Evolutionary conservation across 2,329 filamentous ascomycete genomes (phyloP).

Genomic region (Aspergillus terreus): DNA sequence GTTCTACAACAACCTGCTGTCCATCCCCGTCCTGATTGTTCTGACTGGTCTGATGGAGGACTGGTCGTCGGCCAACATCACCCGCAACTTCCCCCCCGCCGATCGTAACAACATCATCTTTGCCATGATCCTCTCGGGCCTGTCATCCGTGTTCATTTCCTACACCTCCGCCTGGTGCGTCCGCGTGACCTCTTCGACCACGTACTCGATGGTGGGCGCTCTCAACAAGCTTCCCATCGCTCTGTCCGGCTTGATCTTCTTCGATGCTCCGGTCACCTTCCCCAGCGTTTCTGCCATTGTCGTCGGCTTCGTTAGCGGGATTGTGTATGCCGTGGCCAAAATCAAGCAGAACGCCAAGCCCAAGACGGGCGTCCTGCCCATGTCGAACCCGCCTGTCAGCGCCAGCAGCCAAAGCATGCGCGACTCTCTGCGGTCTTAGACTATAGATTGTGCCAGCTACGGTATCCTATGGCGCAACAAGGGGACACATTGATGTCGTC

Average conservation of each 20-base stretch:
- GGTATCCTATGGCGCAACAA: background rate
- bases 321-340: constrained; percentile 87
- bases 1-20: constrained; percentile 99
- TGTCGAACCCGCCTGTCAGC: constrained; percentile 69
- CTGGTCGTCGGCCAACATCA: constrained; percentile 82
- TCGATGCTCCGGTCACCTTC: constrained; percentile 87
- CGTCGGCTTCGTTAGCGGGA: constrained; percentile 85
- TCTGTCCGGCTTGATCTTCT: constrained; percentile 88
- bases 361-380: constrained; percentile 66
- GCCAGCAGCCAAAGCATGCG: constrained; percentile 88
- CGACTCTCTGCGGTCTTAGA: constrained; percentile 71
- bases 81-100: constrained; percentile 81
- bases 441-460: background rate
- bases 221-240: constrained; percentile 98
- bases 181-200: constrained; percentile 93
- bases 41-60: constrained; percentile 82
- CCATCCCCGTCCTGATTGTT: constrained; percentile 83
- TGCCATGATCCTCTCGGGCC: constrained; percentile 90
- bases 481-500: too few species aligned
- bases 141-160: constrained; percentile 96
- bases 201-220: constrained; percentile 97
- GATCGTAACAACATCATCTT: constrained; percentile 74
- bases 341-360: constrained; percentile 69
- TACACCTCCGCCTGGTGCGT: constrained; percentile 99
- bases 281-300: constrained; percentile 88